These are phyloP conservation scores for Dillenia suffruticosa DNA, from an alignment of 164 flowering plant genomes.

Conservation along the genomic window DNA sequence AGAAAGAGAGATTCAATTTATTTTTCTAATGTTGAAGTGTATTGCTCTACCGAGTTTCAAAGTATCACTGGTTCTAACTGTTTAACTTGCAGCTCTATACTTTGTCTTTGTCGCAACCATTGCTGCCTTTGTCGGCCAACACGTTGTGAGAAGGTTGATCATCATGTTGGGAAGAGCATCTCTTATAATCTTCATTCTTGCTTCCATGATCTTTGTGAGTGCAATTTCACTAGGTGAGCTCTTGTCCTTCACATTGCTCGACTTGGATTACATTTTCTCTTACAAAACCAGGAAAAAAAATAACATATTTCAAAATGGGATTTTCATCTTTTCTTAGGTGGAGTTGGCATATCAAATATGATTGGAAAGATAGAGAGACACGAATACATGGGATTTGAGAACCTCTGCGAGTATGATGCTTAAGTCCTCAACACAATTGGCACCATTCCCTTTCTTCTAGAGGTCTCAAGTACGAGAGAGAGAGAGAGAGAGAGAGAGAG, in stretches of 20 bases:
- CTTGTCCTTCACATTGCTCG: too few species aligned
- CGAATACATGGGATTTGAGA: constrained; percentile 94
- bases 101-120: constrained; percentile 67
- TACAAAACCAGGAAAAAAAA: too few species aligned
- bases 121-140: constrained; percentile 93
- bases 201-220: constrained; percentile 80
- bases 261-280: too few species aligned
- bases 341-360: constrained; percentile 82
- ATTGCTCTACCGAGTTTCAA: neutral
- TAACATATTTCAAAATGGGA: neutral
- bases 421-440: constrained; percentile 13
- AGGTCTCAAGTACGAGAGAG: too few species aligned
- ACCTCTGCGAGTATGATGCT: constrained; percentile 61
- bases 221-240: constrained; percentile 80
- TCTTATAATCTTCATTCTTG: constrained; percentile 83
- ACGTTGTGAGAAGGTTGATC: constrained; percentile 68
- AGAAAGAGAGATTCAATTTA: neutral
- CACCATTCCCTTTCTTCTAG: too few species aligned
- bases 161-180: constrained; percentile 81
- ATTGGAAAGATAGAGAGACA: constrained; percentile 52
- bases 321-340: constrained; percentile 44
- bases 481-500: too few species aligned
- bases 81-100: constrained; percentile 62
- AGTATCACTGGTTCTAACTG: neutral
- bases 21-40: neutral